Base-by-base conservation (phyloP, 768 basidiomycete genomes). In the Suillus hirtellus region DNA sequence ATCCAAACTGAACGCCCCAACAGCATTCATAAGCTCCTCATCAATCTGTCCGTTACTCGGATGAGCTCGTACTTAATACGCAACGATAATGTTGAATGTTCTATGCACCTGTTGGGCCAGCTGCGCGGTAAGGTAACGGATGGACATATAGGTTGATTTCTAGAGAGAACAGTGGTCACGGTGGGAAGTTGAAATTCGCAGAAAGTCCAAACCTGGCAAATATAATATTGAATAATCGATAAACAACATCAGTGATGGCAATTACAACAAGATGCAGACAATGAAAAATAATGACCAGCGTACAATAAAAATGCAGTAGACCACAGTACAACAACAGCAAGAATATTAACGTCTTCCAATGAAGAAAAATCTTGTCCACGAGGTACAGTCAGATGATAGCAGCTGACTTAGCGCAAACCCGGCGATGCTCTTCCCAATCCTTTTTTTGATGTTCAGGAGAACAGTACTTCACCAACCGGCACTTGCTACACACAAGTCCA, bases 1-100 rank as follows among this genome's bases (percentile, higher is more conserved):
- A 70, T 99, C 96, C 49, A 99, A 78, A 73, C 93, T 96, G 81
- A 96, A 99, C 5, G 95, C 95, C 1, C 95, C 95, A n/a, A 81
- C 78, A 3, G 83, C 64, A 66, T 83, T 87, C 96, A 99, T 98
- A 55, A 99, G 86, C 71, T 97, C 93, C 70, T 93, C 90, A 70
- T 99, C 96, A 60, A 99, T 96, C 92, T 95, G 68, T 19, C 46
- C 40, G n/a, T 12, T 21, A 53, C 27, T 54, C 37, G 52, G 14
- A 14, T 47, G 8, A 60, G 19, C 17, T n/a, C 42, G n/a, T 15
- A 31, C 15, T 11, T 37, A 52, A 38, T 31, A 34, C 37, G 37
- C 14, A 11, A 56, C n/a, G 46, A 55, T 12, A 3, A 27, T 10
- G 35, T 9, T 35, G 35, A 10, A 37, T 31, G 31, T 27, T 53